These are phyloP conservation scores for Torulaspora pretoriensis DNA, from an alignment of 1,139 yeast genomes.

Conservation along the genomic window DNA sequence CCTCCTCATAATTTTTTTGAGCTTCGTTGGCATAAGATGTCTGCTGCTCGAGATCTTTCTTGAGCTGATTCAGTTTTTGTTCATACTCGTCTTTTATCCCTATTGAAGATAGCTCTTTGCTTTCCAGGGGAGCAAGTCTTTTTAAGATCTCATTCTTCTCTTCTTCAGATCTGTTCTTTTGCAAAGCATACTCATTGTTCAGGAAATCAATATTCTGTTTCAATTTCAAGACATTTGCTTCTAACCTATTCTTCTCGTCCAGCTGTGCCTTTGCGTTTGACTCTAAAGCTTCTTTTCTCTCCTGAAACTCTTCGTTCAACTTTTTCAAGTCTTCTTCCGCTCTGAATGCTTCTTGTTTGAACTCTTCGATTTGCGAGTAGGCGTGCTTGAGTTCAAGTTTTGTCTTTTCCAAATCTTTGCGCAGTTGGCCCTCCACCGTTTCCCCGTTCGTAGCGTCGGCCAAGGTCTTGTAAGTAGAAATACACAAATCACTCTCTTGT, in stretches of 20 bases:
- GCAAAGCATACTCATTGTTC: conserved; percentile 30
- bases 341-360: conserved; percentile 47
- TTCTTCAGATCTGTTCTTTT: conserved; percentile 19
- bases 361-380: conserved; percentile 46
- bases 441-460: conserved; percentile 23
- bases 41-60: conserved; percentile 51
- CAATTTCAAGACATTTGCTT: conserved; percentile 38
- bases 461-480: conserved; percentile 33
- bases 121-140: conserved; percentile 24
- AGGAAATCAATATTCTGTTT: conserved; percentile 38
- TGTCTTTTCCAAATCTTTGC: conserved; percentile 41
- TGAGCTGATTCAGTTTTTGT: conserved; percentile 38
- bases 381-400: conserved; percentile 47
- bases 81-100: conserved; percentile 40
- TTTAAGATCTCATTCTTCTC: conserved; percentile 23
- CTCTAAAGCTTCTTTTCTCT: conserved; percentile 38
- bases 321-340: conserved; percentile 48
- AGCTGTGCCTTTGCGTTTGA: conserved; percentile 36
- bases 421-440: conserved; percentile 32
- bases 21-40: conserved; percentile 47
- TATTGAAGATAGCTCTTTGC: conserved; percentile 27
- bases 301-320: conserved; percentile 43
- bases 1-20: conserved; percentile 56
- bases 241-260: conserved; percentile 39
- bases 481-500: conserved; percentile 39